A percentile compares a stretch with the other conserved stretches of the same genome.
Evolutionary conservation across 768 basidiomycete genomes (phyloP).

Genomic region (Boletales sp.): DNA sequence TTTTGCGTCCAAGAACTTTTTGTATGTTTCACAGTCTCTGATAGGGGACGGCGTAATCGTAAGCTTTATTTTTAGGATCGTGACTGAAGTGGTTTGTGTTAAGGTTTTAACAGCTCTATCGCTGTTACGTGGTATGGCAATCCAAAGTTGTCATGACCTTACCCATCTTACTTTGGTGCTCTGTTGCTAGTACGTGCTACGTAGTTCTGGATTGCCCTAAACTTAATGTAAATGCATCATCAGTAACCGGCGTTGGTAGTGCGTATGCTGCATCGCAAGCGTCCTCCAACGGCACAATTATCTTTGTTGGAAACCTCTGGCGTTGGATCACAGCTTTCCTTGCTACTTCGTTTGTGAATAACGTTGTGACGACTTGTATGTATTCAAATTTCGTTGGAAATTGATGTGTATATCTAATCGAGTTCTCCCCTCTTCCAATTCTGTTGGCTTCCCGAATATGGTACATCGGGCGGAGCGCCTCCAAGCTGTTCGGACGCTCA

Average conservation of each 20-base stretch:
- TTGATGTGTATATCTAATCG: neutral
- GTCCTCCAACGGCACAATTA: too few species aligned
- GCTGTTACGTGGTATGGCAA: slow-evolving; percentile 25
- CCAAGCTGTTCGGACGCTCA: slow-evolving; percentile 7
- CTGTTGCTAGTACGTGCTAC: slow-evolving; percentile 14
- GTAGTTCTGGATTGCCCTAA: neutral
- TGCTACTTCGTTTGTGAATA: too few species aligned
- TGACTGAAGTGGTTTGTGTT: neutral
- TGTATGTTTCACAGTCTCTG: slow-evolving; percentile 14
- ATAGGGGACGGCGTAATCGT: slow-evolving; percentile 24
- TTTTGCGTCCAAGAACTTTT: slow-evolving; percentile 18
- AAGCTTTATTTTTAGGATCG: neutral
- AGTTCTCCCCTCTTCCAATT: slow-evolving; percentile 4
- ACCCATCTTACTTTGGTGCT: slow-evolving; percentile 22
- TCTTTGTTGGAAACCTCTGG: too few species aligned
- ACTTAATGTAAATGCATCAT: neutral
- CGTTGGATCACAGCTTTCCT: too few species aligned
- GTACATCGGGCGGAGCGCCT: slow-evolving; percentile 17
- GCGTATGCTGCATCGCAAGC: too few species aligned
- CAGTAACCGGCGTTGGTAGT: neutral
- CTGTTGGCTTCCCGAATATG: slow-evolving; percentile 26
- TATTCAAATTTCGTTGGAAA: too few species aligned
- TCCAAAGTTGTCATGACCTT: slow-evolving; percentile 15
- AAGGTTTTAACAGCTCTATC: slow-evolving; percentile 3
- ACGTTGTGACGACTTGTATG: too few species aligned